These are phyloP conservation scores for Pichia manshurica DNA, from an alignment of 805 yeast genomes.

Conservation along the genomic window DNA sequence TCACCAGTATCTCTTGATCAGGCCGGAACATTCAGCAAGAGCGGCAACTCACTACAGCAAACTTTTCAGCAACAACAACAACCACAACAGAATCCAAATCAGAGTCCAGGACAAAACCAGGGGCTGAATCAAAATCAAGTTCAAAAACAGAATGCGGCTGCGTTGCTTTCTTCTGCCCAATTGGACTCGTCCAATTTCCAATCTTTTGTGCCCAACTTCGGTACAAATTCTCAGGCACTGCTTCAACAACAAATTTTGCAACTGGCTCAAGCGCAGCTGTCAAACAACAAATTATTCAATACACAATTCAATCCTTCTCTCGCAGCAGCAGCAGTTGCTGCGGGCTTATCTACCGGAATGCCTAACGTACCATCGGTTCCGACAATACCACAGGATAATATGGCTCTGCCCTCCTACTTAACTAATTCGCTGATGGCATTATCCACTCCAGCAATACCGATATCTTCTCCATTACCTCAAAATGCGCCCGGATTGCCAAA, in stretches of 20 bases:
- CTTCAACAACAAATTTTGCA: conserved; percentile 12
- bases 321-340: conserved; percentile 1
- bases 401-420: neutral
- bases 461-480: neutral
- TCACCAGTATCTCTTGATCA: neutral
- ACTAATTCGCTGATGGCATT: neutral
- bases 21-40: neutral
- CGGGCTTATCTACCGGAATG: neutral
- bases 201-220: conserved; percentile 4
- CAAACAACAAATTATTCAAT: conserved; percentile 3
- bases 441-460: neutral
- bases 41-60: neutral
- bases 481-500: neutral
- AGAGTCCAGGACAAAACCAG: neutral
- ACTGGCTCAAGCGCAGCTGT: conserved; percentile 9
- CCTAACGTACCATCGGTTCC: neutral
- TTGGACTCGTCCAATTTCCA: conserved; percentile 3
- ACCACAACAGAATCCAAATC: neutral
- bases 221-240: conserved; percentile 5
- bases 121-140: neutral
- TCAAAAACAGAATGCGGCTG: conserved; percentile 1
- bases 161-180: neutral
- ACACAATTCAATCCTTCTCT: conserved; percentile 6
- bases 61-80: neutral
- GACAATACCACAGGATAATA: neutral